Evolutionary conservation across 305 asterid genomes (phyloP), one percentile per base, ranked within the genome.

Genomic region (Solanum hybrid): DNA sequence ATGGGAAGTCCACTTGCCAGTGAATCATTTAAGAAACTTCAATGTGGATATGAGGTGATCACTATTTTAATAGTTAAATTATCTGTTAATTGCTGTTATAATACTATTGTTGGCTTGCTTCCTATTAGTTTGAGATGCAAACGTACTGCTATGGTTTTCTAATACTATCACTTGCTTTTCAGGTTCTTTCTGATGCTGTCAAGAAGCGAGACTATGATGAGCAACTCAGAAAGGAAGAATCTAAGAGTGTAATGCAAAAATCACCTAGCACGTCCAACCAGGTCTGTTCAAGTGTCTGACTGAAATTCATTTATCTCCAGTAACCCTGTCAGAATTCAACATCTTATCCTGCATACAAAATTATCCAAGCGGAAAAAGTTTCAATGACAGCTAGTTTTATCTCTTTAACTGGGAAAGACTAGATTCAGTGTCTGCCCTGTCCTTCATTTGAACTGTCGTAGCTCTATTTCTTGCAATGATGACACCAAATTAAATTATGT

Each of bases 191-290:
- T 89, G 99, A 97, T 94, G 95, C 94, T 89, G 95, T 95, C 88
- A 98, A 97, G 95, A 98, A 95, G 94, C 94, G 95, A 93, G 98
- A 96, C 95, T 98, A 98, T 76, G 99, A 98, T 87, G 99, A 98
- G 90, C 97, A 95, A 78, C 99, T 98, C 81, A 95, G 92, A 87
- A 96, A 96, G 94, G 98, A 97, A 91, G 98, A 96, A 91, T 93
- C 98, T 20, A 97, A 92, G 94, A 91, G 92, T 86, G 97, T 96
- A 42, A 86, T 94, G 92, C 98, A 95, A 93, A 96, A 93, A 91
- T 96, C 98, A 86, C 93, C 98, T 88, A 94, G 98, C 91, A 92
- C 97, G 90, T 95, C 99, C 79, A 90, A 91, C 92, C 98, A 94
- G 97, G 99, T 97, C 90, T 36, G 99, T 97, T 91, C 64, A 89